Evolutionary conservation across 768 basidiomycete genomes (phyloP), one percentile per base, ranked within the genome.

Genomic region (Sutorius australiensis): DNA sequence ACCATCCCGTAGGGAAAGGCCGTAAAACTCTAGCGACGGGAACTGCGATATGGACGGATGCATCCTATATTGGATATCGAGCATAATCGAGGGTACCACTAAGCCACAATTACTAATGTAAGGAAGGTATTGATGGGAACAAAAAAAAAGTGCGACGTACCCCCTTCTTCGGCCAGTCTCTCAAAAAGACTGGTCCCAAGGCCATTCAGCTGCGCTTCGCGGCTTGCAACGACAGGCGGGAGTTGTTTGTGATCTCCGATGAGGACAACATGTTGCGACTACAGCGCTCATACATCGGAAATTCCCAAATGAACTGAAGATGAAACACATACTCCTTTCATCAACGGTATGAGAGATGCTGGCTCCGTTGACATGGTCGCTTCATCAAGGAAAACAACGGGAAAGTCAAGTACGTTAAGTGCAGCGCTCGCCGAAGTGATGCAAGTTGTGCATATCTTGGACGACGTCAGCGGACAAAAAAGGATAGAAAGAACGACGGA

Each of bases 221-320:
- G 76, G 56, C 88, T 92, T 19, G 82, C 76, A 52, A 95, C 90
- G 56, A 95, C 82, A 0, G 94, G 92, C 8, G 94, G 92, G 10
- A 98, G 77, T 66, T 98, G 94, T 64, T 95, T 95, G 70, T 98
- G 94, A 71, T 98, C 94, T n/a, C 94, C 94, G 60, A 98, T 95
- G 42, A 98, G 80, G 1, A 92, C 82, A 31, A 92, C 77, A 61
- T 97, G 94, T 47, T 75, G 78, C 8, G 86, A 86, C 92, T 94
- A 63, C 19, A 44, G 40, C 54, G 56, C 48, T 54, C 44, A 57
- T 57, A 54, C 34, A 52, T 55, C 56, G 61, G 48, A 39, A 47
- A 31, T 54, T 48, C 24, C 32, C 31, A 34, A 16, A 30, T 28
- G 57, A 46, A 43, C 42, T 48, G 24, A 54, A 24, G n/a, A 21